Evolutionary conservation across 176 grass and related monocot species (phyloP), one percentile per base, ranked within the genome.

Genomic region (Carex parvula): DNA sequence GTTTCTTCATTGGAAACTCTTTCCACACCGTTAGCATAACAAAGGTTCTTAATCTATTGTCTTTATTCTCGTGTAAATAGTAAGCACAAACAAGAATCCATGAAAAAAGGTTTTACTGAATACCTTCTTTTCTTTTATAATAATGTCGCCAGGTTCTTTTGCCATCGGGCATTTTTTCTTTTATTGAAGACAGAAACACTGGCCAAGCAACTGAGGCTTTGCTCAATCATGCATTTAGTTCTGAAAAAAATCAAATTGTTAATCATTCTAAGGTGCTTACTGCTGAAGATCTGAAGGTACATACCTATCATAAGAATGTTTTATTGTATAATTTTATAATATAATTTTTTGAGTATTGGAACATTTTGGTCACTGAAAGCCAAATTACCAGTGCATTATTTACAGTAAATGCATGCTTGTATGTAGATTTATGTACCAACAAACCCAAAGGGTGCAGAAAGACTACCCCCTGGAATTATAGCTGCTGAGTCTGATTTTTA

Each of bases 401-500:
- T 57, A 55, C 52, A 57, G 52, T 78, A 33, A 50, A 78, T 83
- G 21, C 10, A 11, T 69, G 24, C 20, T 50, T 69, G 1, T 83
- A 29, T 83, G 81, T 67, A 83, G 81, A 83, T 83, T 83, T 83
- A 68, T 6, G 81, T 32, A 53, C 81, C 81, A 17, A 62, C 67
- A 82, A 94, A 39, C 1, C 88, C 84, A 1, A 81, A 48, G 82
- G 92, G 90, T 0, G 74, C 50, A 52, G 89, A 86, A 71, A 81
- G 61, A 70, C 65, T 94, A 81, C 90, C 92, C 0, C 87, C 89
- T 0, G 71, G 83, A 3, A 91, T 93, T 32, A 17, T 89, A 0
- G 87, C 48, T 0, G 3, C 10, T 54, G 86, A 93, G 7, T 80
- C 91, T 7, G 91, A 93, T 60, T 58, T 91, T 84, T 88, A 89